These are phyloP conservation scores for Centrapalus pauciflorus DNA, from an alignment of 129 eudicot species.

Conservation along the genomic window DNA sequence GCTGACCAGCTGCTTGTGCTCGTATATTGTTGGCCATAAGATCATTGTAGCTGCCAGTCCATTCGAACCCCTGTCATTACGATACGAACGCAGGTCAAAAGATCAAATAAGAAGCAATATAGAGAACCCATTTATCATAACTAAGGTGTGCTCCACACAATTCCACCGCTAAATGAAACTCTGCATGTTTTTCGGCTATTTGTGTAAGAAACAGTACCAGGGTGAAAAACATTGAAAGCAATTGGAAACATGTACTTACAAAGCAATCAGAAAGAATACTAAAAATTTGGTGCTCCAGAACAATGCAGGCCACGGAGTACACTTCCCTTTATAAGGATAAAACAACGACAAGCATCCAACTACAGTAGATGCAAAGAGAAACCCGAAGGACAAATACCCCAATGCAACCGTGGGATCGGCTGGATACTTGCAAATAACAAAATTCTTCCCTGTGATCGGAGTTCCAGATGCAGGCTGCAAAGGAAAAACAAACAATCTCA, in stretches of 20 bases:
- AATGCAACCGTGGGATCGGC: slow-evolving; percentile 71
- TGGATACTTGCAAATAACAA: slow-evolving; percentile 86
- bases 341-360: slow-evolving; percentile 69
- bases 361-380: slow-evolving; percentile 45
- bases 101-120: too few relatives aligned
- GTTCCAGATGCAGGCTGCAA: slow-evolving; percentile 81
- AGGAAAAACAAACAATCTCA: not conserved
- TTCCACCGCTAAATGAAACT: too few relatives aligned
- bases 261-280: slow-evolving; percentile 69
- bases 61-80: slow-evolving; percentile 70
- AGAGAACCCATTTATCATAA: too few relatives aligned
- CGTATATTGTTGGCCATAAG: slow-evolving; percentile 82
- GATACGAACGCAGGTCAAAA: not conserved
- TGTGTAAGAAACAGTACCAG: too few relatives aligned
- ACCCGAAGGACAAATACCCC: slow-evolving; percentile 70
- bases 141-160: too few relatives aligned
- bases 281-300: slow-evolving; percentile 71
- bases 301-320: slow-evolving; percentile 64
- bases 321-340: slow-evolving; percentile 79
- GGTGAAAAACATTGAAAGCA: too few relatives aligned
- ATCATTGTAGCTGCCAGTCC: slow-evolving; percentile 72
- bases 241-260: slow-evolving; percentile 75
- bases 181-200: too few relatives aligned
- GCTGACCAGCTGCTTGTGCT: slow-evolving; percentile 52
- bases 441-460: slow-evolving; percentile 66